Base-by-base conservation (phyloP, 441 rosid genomes). In the Dalechampia spathulata region DNA sequence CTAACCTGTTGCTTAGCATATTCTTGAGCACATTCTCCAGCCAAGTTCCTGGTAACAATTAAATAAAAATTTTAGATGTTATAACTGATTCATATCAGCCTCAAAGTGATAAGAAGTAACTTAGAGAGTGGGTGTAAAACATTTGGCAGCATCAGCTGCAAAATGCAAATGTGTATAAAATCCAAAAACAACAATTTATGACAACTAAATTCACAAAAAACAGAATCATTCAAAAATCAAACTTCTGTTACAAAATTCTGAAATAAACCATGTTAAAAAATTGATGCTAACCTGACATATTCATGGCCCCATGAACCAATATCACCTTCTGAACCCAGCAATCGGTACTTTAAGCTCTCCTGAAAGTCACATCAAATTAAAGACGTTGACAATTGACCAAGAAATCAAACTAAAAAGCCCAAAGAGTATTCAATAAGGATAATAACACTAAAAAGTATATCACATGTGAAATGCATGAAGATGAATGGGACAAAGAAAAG, bases 251-350 rank as follows among this genome's bases (percentile, higher is more conserved):
- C 46, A 46, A 2, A 25, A 26, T 9, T 15, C 54, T 30, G 4
- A 16, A 23, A 62, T 21, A 17, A 7, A n/a, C 36, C 13, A 21
- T 17, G 12, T 15, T 23, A 37, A 34, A 23, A 15, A 52, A 42
- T 52, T 15, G 50, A 55, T 39, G 28, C 65, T 68, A 52, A 85
- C 93, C 98, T 84, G 49, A 93, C 99, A 78, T 93, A 93, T 67
- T 87, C 99, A 59, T 90, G 97, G 55, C 99, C 99, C 97, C 97
- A 93, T 0, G 91, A 87, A 67, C 97, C 97, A 37, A 90, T 85
- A 65, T 93, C 99, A 64, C 90, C 86, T 69, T 76, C 91, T n/a
- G 96, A 75, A 61, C 96, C 97, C 72, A 76, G 41, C 72, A 93
- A 75, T 79, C 95, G 78, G 77, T 79, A 93, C 62, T 77, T 78